Conservation (phyloP, 2,329 filamentous ascomycete genomes). For the Xylaria sp. region DNA sequence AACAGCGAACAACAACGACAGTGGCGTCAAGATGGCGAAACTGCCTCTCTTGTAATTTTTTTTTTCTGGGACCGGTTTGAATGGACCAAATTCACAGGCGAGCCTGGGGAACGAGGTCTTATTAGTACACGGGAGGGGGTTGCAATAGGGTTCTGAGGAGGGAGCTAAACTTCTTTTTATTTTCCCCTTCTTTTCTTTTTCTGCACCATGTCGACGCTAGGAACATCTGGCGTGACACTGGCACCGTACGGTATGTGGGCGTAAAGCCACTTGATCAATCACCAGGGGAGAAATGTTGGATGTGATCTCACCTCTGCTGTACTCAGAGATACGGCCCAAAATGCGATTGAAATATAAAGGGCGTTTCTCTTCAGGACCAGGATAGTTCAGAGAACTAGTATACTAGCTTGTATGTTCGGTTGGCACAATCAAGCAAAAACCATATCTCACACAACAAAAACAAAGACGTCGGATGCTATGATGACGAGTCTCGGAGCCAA, state of each 20-base stretch:
- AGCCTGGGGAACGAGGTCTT: constrained; percentile 31
- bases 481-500: constrained; percentile 38
- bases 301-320: constrained; percentile 35
- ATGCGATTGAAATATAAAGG: constrained; percentile 29
- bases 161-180: constrained; percentile 36
- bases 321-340: constrained; percentile 15
- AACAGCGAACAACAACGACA: constrained; percentile 35
- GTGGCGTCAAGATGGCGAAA: constrained; percentile 46
- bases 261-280: constrained; percentile 36
- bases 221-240: constrained; percentile 31
- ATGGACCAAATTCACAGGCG: constrained; percentile 42
- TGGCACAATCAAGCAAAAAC: constrained; percentile 25
- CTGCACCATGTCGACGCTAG: constrained; percentile 36
- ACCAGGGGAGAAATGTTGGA: constrained; percentile 21
- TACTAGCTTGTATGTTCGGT: constrained; percentile 25
- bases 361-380: constrained; percentile 19
- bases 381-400: constrained; percentile 20
- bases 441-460: constrained; percentile 29
- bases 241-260: constrained; percentile 24
- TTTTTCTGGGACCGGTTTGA: constrained; percentile 34
- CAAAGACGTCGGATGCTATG: constrained; percentile 29
- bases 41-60: constrained; percentile 38
- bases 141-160: constrained; percentile 31
- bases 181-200: constrained; percentile 28
- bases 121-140: constrained; percentile 40